phyloP scores from a whole-genome alignment of 2,329 filamentous ascomycete genomes.

The Pestalotiopsis sp. region DNA sequence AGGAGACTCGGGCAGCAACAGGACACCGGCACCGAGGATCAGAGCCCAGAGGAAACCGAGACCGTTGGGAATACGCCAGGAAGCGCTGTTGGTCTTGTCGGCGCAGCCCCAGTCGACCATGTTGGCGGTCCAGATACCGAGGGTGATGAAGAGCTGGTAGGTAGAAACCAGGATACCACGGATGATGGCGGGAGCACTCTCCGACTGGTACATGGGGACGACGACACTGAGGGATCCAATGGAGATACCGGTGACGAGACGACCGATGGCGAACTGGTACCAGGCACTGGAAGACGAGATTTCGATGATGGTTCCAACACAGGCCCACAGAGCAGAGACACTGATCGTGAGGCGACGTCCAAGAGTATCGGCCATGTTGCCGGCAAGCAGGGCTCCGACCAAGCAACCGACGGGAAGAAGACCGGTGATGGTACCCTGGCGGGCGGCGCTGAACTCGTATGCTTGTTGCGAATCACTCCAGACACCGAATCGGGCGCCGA shows the following conservation, averaged over 20 bases:
- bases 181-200: slow-evolving; percentile 66
- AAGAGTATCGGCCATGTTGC: slow-evolving; percentile 62
- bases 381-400: slow-evolving; percentile 59
- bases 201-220: slow-evolving; percentile 70
- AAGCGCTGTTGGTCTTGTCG: slow-evolving; percentile 42
- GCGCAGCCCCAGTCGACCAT: slow-evolving; percentile 66
- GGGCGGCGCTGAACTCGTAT: slow-evolving; percentile 56
- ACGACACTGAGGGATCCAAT: slow-evolving; percentile 67
- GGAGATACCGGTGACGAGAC: slow-evolving; percentile 67
- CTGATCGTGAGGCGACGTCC: slow-evolving; percentile 66
- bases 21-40: slow-evolving; percentile 50
- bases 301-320: slow-evolving; percentile 65
- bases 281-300: slow-evolving; percentile 58
- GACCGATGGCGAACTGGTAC: slow-evolving; percentile 67
- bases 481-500: slow-evolving; percentile 54
- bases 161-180: slow-evolving; percentile 65
- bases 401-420: slow-evolving; percentile 64
- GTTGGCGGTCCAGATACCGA: slow-evolving; percentile 64
- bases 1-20: slow-evolving; percentile 58
- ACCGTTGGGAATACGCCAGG: slow-evolving; percentile 66
- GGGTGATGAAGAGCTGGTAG: slow-evolving; percentile 71
- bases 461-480: slow-evolving; percentile 30
- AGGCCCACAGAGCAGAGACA: slow-evolving; percentile 64
- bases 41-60: slow-evolving; percentile 59
- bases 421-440: slow-evolving; percentile 66